Conservation (phyloP, 2,329 filamentous ascomycete species). For the Penicillium sp. region DNA sequence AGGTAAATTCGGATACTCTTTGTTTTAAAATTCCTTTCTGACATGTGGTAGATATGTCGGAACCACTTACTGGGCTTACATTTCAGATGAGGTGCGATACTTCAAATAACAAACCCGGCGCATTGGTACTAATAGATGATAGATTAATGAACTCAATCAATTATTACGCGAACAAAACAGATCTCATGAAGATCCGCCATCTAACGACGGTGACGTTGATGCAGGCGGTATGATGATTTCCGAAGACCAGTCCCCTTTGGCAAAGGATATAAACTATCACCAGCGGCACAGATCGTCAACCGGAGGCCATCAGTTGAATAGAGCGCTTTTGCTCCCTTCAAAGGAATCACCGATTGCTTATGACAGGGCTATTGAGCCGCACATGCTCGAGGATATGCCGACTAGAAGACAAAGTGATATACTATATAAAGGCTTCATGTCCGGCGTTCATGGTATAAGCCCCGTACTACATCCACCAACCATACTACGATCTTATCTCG, state of each 20-base stretch:
- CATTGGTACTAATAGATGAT: conserved; percentile 13
- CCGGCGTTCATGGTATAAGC: conserved; percentile 43
- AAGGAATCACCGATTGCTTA: conserved; percentile 32
- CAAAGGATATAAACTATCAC: background rate
- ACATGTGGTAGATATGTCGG: conserved; percentile 39
- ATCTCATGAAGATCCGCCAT: conserved; percentile 26
- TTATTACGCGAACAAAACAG: conserved; percentile 39
- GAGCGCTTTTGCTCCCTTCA: conserved; percentile 34
- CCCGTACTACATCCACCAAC: conserved; percentile 44
- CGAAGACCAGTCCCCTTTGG: conserved; percentile 11
- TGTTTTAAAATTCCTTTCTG: background rate
- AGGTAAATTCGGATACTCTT: conserved; percentile 16
- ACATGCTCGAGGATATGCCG: conserved; percentile 41
- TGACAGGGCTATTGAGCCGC: conserved; percentile 31
- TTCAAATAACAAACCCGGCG: background rate
- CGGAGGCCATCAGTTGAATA: conserved; percentile 29
- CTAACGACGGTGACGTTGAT: conserved; percentile 22
- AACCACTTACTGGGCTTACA: conserved; percentile 45
- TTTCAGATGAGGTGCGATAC: conserved; percentile 38
- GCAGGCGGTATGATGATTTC: conserved; percentile 19
- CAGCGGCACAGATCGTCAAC: conserved; percentile 16
- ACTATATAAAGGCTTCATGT: conserved; percentile 46
- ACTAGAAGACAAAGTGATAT: conserved; percentile 44
- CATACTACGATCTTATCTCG: conserved; percentile 37
- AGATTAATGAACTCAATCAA: conserved; percentile 45